Evolutionary conservation across 2,329 filamentous ascomycete species (phyloP).

Genomic region (Xylaria sp.): DNA sequence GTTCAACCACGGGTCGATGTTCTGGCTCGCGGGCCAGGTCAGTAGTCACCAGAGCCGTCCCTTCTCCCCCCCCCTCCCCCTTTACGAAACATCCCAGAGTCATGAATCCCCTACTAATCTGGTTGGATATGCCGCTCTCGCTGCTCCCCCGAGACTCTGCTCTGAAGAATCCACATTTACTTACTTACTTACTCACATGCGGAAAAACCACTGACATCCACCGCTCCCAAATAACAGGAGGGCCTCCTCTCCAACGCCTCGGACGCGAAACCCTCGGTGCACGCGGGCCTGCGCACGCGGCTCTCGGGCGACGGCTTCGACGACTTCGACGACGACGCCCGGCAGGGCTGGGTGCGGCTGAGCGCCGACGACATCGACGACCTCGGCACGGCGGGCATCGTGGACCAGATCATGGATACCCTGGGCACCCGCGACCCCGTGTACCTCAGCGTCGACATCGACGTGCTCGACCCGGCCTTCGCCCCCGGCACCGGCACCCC

Average conservation of each 20-base stretch:
- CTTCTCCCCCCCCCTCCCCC: no score
- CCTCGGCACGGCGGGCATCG: conserved; percentile 75
- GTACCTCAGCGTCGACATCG: conserved; percentile 81
- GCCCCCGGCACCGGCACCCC: conserved; percentile 86
- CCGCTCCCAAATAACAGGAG: no score
- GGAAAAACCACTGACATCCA: no score
- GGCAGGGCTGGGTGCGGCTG: conserved; percentile 83
- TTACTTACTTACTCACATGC: no score
- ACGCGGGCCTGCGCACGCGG: conserved; percentile 84
- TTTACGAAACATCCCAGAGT: no score
- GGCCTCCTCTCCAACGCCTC: conserved; percentile 78
- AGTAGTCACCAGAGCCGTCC: no score
- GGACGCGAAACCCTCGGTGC: conserved; percentile 71
- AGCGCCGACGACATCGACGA: conserved; percentile 90
- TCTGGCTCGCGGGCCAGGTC: conserved; percentile 90
- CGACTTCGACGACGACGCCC: conserved; percentile 76
- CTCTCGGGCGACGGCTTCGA: conserved; percentile 72
- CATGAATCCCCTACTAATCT: no score
- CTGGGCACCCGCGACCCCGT: conserved; percentile 81
- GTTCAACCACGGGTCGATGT: conserved; percentile 92
- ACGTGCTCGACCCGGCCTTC: conserved; percentile 74
- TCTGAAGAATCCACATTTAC: no score
- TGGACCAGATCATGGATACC: conserved; percentile 74
- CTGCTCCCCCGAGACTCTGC: no score
- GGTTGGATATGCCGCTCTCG: no score